Evolutionary conservation across 352 stramenopile genomes (phyloP).

Genomic region (Pythium inflatum): DNA sequence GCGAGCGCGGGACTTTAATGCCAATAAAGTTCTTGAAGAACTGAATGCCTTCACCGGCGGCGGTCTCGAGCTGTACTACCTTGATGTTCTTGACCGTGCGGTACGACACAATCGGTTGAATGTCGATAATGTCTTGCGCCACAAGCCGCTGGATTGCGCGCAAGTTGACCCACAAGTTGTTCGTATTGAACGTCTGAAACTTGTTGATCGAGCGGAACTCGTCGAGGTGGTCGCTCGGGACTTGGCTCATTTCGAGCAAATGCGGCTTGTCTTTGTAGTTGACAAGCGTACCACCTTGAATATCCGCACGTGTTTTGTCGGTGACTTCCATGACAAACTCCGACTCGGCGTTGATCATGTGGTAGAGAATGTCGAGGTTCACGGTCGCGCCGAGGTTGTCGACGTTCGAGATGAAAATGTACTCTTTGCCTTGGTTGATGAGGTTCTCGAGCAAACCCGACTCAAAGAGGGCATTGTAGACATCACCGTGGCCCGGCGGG

Average conservation of each 20-base stretch:
- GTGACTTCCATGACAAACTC: constrained; percentile 99
- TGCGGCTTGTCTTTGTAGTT: constrained; percentile 93
- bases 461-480: constrained; percentile 98
- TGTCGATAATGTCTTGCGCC: constrained; percentile 97
- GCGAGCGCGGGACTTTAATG: constrained; percentile 95
- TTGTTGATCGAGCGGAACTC: constrained; percentile 95
- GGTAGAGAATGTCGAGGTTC: constrained; percentile 97
- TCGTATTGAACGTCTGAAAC: constrained; percentile 99
- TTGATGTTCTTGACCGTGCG: constrained; percentile 95
- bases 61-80: constrained; percentile 95
- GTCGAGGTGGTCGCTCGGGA: constrained; percentile 94
- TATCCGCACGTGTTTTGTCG: constrained; percentile 92
- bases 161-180: constrained; percentile 99
- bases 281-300: constrained; percentile 90
- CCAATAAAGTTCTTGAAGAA: constrained; percentile 98
- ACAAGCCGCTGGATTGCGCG: constrained; percentile 97
- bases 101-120: constrained; percentile 94
- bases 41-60: constrained; percentile 98
- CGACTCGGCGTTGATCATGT: constrained; percentile 97
- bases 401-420: constrained; percentile 99
- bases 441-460: constrained; percentile 96
- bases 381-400: constrained; percentile 99
- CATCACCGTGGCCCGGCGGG: constrained; percentile 97
- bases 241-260: constrained; percentile 97
- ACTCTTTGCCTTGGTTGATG: constrained; percentile 96